phyloP scores from a whole-genome alignment of 1,139 yeast genomes.

The Scheffersomyces cryptocercus region DNA sequence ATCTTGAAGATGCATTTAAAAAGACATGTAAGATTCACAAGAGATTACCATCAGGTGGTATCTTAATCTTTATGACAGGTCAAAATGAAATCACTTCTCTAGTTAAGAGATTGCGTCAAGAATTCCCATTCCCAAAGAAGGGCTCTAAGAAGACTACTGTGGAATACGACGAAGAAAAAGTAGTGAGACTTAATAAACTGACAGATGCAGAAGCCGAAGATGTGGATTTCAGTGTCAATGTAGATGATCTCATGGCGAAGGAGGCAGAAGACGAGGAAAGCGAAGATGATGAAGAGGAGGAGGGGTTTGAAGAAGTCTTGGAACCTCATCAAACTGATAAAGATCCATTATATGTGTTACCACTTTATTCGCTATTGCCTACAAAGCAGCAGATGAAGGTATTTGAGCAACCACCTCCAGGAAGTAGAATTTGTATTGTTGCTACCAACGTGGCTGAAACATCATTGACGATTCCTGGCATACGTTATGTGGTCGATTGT shows the following conservation, averaged over 20 bases:
- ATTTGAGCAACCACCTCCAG: constrained; percentile 81
- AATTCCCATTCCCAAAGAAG: constrained; percentile 61
- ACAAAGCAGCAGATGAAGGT: constrained; percentile 95
- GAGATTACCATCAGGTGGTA: constrained; percentile 90
- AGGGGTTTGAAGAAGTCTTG: constrained; percentile 83
- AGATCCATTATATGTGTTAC: constrained; percentile 88
- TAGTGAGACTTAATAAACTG: constrained; percentile 57
- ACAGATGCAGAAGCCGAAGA: constrained; percentile 86
- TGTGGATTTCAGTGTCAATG: constrained; percentile 71
- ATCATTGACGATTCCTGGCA: constrained; percentile 93
- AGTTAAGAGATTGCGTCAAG: constrained; percentile 66
- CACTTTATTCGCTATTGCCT: constrained; percentile 88
- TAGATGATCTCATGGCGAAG: constrained; percentile 22
- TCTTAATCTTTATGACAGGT: constrained; percentile 88
- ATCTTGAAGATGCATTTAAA: constrained; percentile 81
- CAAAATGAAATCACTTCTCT: constrained; percentile 84
- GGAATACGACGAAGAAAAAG: constrained; percentile 20
- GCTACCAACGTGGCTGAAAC: constrained; percentile 99
- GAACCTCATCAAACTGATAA: constrained; percentile 74
- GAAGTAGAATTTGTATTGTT: constrained; percentile 84
- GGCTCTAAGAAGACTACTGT: constrained; percentile 12
- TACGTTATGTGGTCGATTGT: constrained; percentile 91
- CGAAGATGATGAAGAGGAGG: constrained; percentile 66
- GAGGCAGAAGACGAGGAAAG: constrained; percentile 31
- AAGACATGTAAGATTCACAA: constrained; percentile 87